Evolutionary conservation across 2,329 filamentous ascomycete genomes (phyloP), one percentile per base, ranked within the genome.

Genomic region (Aspergillus pseudonomiae): DNA sequence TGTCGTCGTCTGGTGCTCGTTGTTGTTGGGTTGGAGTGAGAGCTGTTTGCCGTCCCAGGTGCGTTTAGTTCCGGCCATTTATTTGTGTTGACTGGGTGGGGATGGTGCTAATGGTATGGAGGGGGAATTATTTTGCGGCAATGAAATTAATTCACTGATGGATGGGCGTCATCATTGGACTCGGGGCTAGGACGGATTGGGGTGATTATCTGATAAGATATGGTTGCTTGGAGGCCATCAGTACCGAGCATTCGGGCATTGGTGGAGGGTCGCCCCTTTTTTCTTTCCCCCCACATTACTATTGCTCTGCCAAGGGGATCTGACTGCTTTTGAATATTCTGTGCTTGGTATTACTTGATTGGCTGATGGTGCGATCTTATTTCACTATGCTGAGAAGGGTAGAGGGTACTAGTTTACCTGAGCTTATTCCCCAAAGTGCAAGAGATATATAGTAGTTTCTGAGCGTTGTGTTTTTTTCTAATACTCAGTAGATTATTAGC

Each of bases 11-110:
- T 45, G 55, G 2, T 68, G 52, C 34, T 57, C 57, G 32, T 63
- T 30, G 16, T 52, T 52, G 28, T 21, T 52, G 28, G 28, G 1
- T 52, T 52, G 28, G 28, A 52, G 48, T 32, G 28, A 34, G 48
- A 75, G 61, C 4, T 72, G 65, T 57, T 75, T 69, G 21, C 78
- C 78, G 70, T 79, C 75, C 74, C 77, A 77, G 46, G 75, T 74
- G 60, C 77, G 73, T 71, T 79, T 79, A 53, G 67, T 79, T 41
- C 77, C 77, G 57, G 76, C 74, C 70, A 74, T 73, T n/a, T 53
- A 39, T n/a, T 16, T 6, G 26, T 4, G 16, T n/a, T 6, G 46
- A 21, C 11, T 21, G 46, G 24, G 19, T 14, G 30, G 34, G 34
- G 41, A 19, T 19, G 32, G 16, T 21, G 30, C 36, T 36, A 6